Conservation (phyloP, 129 eudicot species). For the Calendula officinalis region DNA sequence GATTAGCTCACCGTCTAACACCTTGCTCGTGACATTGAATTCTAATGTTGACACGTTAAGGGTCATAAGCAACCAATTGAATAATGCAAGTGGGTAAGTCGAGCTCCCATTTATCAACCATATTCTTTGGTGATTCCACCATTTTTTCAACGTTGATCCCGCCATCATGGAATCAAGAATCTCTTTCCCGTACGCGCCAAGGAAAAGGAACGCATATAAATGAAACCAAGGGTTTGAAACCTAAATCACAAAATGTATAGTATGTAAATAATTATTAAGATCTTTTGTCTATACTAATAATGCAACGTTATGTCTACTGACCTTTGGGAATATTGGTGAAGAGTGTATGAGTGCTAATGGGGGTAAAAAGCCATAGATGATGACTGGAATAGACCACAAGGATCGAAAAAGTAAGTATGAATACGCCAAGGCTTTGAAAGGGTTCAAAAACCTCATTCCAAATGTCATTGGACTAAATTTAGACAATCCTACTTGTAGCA, state of each 20-base stretch:
- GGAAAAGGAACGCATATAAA: conserved; percentile 45
- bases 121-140: conserved; percentile 59
- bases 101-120: conserved; percentile 48
- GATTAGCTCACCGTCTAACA: conserved; percentile 33
- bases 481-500: conserved; percentile 29
- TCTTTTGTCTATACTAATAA: neutral
- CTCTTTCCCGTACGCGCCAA: conserved; percentile 49
- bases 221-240: conserved; percentile 45
- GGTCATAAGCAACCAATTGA: conserved; percentile 31
- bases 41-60: conserved; percentile 37
- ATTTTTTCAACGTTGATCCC: conserved; percentile 32
- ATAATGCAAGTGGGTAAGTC: conserved; percentile 24
- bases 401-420: conserved; percentile 33
- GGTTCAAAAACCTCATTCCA: conserved; percentile 37
- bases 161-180: conserved; percentile 32
- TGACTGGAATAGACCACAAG: conserved; percentile 44
- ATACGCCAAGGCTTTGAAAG: conserved; percentile 40
- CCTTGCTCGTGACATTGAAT: conserved; percentile 46
- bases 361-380: conserved; percentile 48
- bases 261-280: neutral
- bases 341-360: conserved; percentile 37
- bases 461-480: conserved; percentile 32
- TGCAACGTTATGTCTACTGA: neutral
- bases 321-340: conserved; percentile 31
- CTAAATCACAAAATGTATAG: conserved; percentile 22